phyloP scores from a whole-genome alignment of 208 protist genomes.

The Naegleria gruberi region DNA sequence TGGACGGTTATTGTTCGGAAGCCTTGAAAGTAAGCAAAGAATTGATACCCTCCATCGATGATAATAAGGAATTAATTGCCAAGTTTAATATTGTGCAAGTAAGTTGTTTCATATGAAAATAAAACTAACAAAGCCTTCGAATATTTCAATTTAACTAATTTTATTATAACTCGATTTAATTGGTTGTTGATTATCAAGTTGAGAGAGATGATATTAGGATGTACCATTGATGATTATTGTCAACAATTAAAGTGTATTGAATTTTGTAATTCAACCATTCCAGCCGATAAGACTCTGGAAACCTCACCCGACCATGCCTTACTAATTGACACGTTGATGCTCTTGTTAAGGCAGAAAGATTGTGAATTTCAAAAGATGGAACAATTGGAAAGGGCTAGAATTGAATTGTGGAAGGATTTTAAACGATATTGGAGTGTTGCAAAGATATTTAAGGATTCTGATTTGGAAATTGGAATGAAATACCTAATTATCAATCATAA shows the following conservation, averaged over 20 bases:
- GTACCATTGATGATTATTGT: background rate
- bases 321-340: background rate
- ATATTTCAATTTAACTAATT: no score
- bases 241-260: background rate
- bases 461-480: background rate
- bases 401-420: background rate
- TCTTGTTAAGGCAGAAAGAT: background rate
- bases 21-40: no score
- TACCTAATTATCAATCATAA: background rate
- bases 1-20: no score
- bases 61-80: no score
- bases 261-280: background rate
- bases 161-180: no score
- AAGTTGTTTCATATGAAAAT: no score
- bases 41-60: no score
- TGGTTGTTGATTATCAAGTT: no score
- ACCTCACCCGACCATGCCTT: background rate
- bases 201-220: background rate
- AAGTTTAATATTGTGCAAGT: no score
- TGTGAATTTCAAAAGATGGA: background rate
- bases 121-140: no score
- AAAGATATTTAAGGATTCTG: background rate
- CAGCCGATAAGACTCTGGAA: background rate
- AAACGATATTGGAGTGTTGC: background rate
- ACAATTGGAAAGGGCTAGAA: background rate